Conservation (phyloP, 352 stramenopile genomes). For the Globisporangium paroecandrum region DNA sequence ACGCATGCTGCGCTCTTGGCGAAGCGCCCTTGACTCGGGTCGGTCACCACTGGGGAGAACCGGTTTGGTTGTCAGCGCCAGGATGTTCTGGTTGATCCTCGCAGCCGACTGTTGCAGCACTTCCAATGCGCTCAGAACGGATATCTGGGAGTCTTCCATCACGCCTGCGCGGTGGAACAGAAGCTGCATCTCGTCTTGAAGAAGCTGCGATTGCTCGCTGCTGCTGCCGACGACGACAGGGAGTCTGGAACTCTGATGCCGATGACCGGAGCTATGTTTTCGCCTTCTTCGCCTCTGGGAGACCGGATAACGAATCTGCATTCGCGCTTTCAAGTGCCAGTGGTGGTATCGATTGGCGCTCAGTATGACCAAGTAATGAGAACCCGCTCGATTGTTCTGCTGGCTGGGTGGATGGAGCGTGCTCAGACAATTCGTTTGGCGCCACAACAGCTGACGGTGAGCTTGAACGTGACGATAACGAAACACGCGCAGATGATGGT, state of each 20-base stretch:
- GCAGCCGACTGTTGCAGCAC: not conserved
- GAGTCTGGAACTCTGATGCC: not conserved
- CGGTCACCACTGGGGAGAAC: not conserved
- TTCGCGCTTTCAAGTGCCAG: not conserved
- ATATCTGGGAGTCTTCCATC: not conserved
- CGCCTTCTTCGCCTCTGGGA: not conserved
- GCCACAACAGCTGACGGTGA: not conserved
- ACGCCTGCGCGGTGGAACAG: not conserved
- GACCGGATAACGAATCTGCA: not conserved
- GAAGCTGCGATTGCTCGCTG: not conserved
- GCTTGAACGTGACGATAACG: not conserved
- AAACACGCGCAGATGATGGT: not conserved
- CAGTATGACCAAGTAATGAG: not conserved
- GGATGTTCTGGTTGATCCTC: not conserved
- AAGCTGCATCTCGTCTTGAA: not conserved
- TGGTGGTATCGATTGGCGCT: not conserved
- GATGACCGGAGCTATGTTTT: not conserved
- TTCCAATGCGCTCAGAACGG: not conserved
- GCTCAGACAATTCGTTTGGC: not conserved
- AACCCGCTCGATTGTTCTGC: not conserved
- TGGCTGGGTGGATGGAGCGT: not conserved
- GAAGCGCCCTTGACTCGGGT: not conserved
- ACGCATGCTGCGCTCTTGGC: not conserved
- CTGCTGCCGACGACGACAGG: not conserved
- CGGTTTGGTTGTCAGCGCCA: not conserved